Conservation (phyloP, 805 yeast genomes). For the Myxozyma geophila region DNA sequence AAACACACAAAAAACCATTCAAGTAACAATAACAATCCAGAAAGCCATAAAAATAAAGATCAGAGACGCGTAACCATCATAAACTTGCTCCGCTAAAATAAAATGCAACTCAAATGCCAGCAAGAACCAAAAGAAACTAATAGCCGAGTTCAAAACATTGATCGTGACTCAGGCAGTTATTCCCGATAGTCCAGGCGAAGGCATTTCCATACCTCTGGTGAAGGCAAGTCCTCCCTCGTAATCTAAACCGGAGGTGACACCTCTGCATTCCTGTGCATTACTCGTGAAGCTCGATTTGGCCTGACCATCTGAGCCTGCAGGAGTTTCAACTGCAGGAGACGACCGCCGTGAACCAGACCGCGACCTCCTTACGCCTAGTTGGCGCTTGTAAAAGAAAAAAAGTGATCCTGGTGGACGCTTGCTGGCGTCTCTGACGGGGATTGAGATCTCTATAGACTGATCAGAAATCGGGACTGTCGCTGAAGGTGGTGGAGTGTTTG, state of each 20-base stretch:
- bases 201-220: no score
- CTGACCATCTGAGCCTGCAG: neutral
- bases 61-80: neutral
- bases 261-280: neutral
- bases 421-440: neutral
- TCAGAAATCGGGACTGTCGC: neutral
- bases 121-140: neutral
- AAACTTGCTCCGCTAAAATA: neutral
- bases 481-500: no score
- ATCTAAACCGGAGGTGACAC: neutral
- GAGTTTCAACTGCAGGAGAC: neutral
- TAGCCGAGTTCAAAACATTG: neutral
- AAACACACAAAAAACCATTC: no score
- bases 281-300: neutral
- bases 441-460: neutral
- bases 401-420: slow-evolving; percentile 1
- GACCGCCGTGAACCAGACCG: neutral
- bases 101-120: neutral
- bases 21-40: no score
- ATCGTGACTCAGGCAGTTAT: neutral
- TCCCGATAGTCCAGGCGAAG: neutral
- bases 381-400: slow-evolving; percentile 4
- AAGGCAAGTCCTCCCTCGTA: neutral
- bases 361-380: neutral
- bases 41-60: no score